Evolutionary conservation across 2,329 filamentous ascomycete genomes (phyloP).

Genomic region (Venturia nashicola): DNA sequence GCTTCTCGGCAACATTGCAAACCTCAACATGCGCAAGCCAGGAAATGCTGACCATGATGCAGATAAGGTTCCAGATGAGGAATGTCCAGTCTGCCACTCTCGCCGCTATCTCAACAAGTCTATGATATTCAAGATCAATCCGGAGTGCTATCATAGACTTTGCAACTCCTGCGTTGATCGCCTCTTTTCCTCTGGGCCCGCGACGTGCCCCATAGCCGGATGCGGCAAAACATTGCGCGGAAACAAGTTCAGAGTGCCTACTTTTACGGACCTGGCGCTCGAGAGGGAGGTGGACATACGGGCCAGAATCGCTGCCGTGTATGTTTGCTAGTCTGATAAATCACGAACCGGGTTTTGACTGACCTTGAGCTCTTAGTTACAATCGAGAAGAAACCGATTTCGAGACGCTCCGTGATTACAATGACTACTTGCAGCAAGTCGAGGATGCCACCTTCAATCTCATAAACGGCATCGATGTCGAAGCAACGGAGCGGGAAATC

Average conservation of each 20-base stretch:
- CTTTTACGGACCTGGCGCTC: constrained; percentile 76
- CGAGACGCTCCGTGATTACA: constrained; percentile 68
- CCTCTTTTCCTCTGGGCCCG: constrained; percentile 83
- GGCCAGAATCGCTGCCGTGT: constrained; percentile 49
- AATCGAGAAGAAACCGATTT: constrained; percentile 90
- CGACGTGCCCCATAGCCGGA: constrained; percentile 80
- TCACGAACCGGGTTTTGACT: constrained; percentile 10
- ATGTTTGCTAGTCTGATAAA: neutral
- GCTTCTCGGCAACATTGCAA: constrained; percentile 2
- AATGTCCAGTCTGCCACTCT: constrained; percentile 92
- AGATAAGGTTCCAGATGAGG: constrained; percentile 9
- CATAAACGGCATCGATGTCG: constrained; percentile 56
- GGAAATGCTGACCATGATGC: neutral
- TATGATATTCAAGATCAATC: constrained; percentile 93
- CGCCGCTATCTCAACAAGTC: constrained; percentile 88
- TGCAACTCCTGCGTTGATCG: constrained; percentile 92
- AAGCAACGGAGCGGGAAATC: constrained; percentile 49
- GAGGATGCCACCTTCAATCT: constrained; percentile 86
- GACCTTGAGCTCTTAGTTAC: constrained; percentile 44
- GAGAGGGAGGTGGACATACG: constrained; percentile 93
- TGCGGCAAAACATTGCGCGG: constrained; percentile 81
- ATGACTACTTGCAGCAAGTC: constrained; percentile 88
- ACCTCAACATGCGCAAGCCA: neutral
- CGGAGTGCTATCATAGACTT: constrained; percentile 98
- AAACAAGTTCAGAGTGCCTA: constrained; percentile 72